phyloP scores from a whole-genome alignment of 129 eudicot species.

The Lactuca sativa region DNA sequence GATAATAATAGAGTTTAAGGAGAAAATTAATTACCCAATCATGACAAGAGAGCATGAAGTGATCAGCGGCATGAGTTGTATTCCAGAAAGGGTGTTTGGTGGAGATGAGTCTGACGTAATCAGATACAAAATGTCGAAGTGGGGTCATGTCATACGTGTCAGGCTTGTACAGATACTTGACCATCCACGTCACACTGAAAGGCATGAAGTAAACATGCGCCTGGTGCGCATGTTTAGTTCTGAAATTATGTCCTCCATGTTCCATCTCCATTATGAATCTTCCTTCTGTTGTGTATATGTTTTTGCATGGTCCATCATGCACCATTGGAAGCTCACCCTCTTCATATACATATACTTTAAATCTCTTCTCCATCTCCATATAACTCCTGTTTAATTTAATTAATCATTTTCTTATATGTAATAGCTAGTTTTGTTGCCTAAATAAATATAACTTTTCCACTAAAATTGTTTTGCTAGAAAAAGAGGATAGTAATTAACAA shows the following conservation, averaged over 20 bases:
- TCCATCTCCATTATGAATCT: slow-evolving; percentile 84
- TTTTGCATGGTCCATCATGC: slow-evolving; percentile 91
- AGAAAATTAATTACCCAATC: slow-evolving; percentile 65
- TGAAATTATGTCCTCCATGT: slow-evolving; percentile 47
- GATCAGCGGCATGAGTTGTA: slow-evolving; percentile 76
- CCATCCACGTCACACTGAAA: slow-evolving; percentile 90
- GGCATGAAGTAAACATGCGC: slow-evolving; percentile 95
- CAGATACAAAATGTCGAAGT: slow-evolving; percentile 58
- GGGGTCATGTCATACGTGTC: slow-evolving; percentile 53
- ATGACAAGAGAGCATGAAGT: slow-evolving; percentile 95
- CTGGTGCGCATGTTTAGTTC: slow-evolving; percentile 47
- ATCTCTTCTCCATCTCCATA: slow-evolving; percentile 76
- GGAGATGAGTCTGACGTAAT: slow-evolving; percentile 74
- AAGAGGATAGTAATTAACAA: not conserved
- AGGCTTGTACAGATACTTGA: slow-evolving; percentile 66
- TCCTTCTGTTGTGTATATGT: slow-evolving; percentile 85
- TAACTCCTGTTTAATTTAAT: slow-evolving; percentile 54
- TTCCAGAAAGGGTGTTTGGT: slow-evolving; percentile 90
- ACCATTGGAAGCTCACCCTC: slow-evolving; percentile 86
- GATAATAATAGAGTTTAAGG: not conserved
- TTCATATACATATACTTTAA: slow-evolving; percentile 73
- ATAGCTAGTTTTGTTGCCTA: not conserved
- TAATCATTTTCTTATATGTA: not conserved
- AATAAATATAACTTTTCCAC: not conserved
- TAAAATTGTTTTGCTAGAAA: not conserved